A percentile compares a stretch with the other conserved stretches of the same genome.
Conservation (phyloP, 2,329 filamentous ascomycete genomes). For the Colletotrichum musicola region DNA sequence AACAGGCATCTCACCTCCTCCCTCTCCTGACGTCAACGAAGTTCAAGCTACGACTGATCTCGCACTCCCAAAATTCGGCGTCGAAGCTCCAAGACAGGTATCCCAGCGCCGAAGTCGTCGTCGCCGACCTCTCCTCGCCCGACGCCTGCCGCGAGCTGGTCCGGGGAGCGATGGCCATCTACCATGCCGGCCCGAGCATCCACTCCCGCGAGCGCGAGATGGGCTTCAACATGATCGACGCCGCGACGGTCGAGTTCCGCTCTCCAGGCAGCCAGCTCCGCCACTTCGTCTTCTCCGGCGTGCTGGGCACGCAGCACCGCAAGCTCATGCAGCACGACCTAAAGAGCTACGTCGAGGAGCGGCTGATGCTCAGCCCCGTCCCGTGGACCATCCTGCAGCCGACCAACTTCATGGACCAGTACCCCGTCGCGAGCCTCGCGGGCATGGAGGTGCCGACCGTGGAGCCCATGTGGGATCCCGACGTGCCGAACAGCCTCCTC, state of each 20-base stretch:
- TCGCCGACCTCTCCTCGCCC: not conserved
- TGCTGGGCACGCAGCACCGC: constrained; percentile 6
- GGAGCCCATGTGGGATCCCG: not conserved
- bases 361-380: constrained; percentile 6
- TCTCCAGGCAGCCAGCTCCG: not conserved
- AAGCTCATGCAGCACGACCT: constrained; percentile 22
- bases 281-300: constrained; percentile 9
- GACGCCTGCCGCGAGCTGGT: constrained; percentile 10
- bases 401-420: constrained; percentile 20
- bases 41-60: constrained; percentile 3
- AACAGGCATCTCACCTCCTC: not conserved
- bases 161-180: not conserved
- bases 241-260: not conserved
- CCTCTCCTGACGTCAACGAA: constrained; percentile 1
- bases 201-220: constrained; percentile 21
- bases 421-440: constrained; percentile 1
- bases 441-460: not conserved
- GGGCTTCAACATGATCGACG: constrained; percentile 23
- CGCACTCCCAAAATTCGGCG: not conserved
- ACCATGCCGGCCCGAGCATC: not conserved
- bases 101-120: not conserved
- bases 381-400: constrained; percentile 13
- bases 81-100: not conserved
- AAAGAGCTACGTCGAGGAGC: constrained; percentile 17
- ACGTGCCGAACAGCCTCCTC: constrained; percentile 10